Conservation (phyloP, 352 stramenopile genomes). For the Plasmopara muralis region DNA sequence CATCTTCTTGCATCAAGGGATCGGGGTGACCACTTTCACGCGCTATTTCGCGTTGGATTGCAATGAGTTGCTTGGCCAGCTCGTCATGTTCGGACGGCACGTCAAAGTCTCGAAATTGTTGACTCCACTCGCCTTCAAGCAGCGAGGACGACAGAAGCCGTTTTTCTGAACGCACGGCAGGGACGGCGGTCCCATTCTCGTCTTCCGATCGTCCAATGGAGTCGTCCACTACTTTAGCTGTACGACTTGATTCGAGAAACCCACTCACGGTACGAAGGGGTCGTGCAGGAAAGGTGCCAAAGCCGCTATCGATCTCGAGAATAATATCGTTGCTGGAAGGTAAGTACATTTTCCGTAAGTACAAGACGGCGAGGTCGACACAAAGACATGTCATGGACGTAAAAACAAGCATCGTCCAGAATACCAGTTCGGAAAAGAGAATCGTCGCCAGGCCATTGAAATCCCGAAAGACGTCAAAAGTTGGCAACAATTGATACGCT, state of each 20-base stretch:
- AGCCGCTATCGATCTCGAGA: slow-evolving; percentile 70
- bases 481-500: slow-evolving; percentile 49
- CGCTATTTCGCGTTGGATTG: slow-evolving; percentile 59
- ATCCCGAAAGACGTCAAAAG: slow-evolving; percentile 68
- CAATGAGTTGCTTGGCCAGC: slow-evolving; percentile 65
- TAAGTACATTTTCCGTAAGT: slow-evolving; percentile 80
- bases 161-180: slow-evolving; percentile 21
- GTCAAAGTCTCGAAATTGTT: slow-evolving; percentile 78
- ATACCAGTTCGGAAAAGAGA: slow-evolving; percentile 46
- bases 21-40: slow-evolving; percentile 70
- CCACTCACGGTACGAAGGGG: slow-evolving; percentile 13
- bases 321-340: slow-evolving; percentile 81
- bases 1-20: slow-evolving; percentile 56
- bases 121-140: slow-evolving; percentile 68
- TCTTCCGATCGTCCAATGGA: slow-evolving; percentile 36
- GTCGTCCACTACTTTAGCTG: slow-evolving; percentile 18
- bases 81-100: slow-evolving; percentile 70
- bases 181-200: slow-evolving; percentile 9
- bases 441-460: slow-evolving; percentile 58
- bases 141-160: slow-evolving; percentile 41
- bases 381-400: slow-evolving; percentile 53
- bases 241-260: slow-evolving; percentile 10
- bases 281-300: slow-evolving; percentile 30
- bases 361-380: slow-evolving; percentile 60
- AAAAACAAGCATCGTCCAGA: slow-evolving; percentile 64